Evolutionary conservation across 1,284 basidiomycete species (phyloP).

Genomic region (Gomphus sp.): DNA sequence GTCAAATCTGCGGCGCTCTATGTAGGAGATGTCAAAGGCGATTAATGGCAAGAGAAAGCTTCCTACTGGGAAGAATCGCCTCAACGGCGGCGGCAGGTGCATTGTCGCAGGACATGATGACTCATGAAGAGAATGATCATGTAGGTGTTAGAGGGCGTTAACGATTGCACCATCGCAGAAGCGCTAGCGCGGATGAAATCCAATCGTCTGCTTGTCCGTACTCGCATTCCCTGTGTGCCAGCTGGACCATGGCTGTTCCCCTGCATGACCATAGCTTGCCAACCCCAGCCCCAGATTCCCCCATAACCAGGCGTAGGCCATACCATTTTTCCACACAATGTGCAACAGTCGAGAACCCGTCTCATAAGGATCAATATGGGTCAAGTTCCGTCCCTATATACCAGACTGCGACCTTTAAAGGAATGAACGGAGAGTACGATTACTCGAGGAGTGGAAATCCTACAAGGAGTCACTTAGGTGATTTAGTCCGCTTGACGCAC

Average conservation of each 20-base stretch:
- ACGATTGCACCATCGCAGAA: slow-evolving; percentile 1
- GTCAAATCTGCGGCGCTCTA: slow-evolving; percentile 57
- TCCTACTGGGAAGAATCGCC: slow-evolving; percentile 15
- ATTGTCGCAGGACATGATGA: slow-evolving; percentile 16
- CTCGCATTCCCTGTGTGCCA: not conserved
- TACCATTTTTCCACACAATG: slow-evolving; percentile 82
- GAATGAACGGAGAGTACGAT: slow-evolving; percentile 84
- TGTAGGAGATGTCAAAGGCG: not conserved
- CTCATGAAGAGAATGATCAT: not conserved
- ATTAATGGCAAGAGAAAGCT: not conserved
- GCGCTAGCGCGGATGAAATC: not conserved
- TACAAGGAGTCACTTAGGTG: slow-evolving; percentile 88
- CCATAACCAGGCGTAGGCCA: slow-evolving; percentile 43
- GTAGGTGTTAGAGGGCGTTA: not conserved
- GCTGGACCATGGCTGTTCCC: not conserved
- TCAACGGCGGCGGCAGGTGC: slow-evolving; percentile 10
- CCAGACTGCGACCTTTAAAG: slow-evolving; percentile 98
- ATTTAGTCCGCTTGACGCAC: slow-evolving; percentile 2
- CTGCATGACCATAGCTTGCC: slow-evolving; percentile 33
- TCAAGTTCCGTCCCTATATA: slow-evolving; percentile 95
- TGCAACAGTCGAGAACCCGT: slow-evolving; percentile 80
- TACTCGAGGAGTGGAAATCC: slow-evolving; percentile 96
- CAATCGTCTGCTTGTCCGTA: not conserved
- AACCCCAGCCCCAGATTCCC: slow-evolving; percentile 72
- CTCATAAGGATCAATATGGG: slow-evolving; percentile 93